Base-by-base conservation (phyloP, 228 moss, liverwort and hornwort genomes). In the Sphagnum fallax region DNA sequence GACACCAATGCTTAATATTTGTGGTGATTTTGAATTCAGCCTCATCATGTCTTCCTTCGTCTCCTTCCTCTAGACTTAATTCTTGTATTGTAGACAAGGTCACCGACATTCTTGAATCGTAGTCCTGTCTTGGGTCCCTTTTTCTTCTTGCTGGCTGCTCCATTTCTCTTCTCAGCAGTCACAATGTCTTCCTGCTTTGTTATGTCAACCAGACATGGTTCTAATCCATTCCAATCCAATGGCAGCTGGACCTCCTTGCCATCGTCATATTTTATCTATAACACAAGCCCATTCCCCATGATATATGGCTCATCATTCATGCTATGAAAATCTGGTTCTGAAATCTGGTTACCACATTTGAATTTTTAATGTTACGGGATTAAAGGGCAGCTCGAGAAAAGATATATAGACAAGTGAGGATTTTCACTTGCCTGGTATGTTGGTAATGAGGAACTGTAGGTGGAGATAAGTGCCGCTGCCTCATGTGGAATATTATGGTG, bases 81-180 rank as follows among this genome's bases (percentile, higher is more conserved):
- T 68, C 78, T 76, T 72, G 70, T 78, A 52, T 78, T 78, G 49
- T 83, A 81, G 67, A 87, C 87, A 78, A 80, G 80, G 64, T 81
- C 87, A 65, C 83, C 70, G 69, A 70, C 78, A 72, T 74, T 81
- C 81, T 81, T 83, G 61, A 72, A 72, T 78, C 74, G 78, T 64
- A 66, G 76, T 78, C 78, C 74, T 83, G 67, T 79, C 76, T 71
- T 77, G 76, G 68, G 83, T 76, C 69, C 83, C 78, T 49, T 80
- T 75, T 13, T 77, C 61, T 66, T 80, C 75, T 68, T 32, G 32
- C 32, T 32, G 32, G 72, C 76, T 48, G 61, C 74, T 48, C 74
- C 80, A 73, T 72, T 76, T 60, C 49, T 59, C 50, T 80, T 69
- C 62, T 76, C 77, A 5, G 16, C n/a, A 67, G 78, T 75, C 55